Evolutionary conservation across 2,329 filamentous ascomycete species (phyloP).

Genomic region (Cucurbitaria berberidis): DNA sequence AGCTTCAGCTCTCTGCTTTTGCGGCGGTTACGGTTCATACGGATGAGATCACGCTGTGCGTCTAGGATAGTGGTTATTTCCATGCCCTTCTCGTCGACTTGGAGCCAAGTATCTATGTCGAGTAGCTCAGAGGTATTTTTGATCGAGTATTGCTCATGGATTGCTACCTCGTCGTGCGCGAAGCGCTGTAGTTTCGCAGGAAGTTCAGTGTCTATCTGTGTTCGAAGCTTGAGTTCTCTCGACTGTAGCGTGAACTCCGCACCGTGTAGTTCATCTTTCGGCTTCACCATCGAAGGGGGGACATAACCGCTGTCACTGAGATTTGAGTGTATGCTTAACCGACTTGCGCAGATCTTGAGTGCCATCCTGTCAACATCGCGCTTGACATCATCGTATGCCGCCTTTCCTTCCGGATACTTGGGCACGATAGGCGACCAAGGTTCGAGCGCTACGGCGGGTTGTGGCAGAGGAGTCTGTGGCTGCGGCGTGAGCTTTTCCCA

Average conservation of each 20-base stretch:
- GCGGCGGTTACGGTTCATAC: conserved; percentile 9
- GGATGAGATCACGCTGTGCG: conserved; percentile 17
- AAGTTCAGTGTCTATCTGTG: not conserved
- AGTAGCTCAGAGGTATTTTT: not conserved
- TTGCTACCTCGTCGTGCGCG: conserved; percentile 7
- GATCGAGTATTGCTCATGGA: conserved; percentile 9
- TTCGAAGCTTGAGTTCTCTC: not conserved
- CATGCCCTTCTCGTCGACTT: conserved; percentile 2
- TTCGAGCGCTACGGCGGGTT: not conserved
- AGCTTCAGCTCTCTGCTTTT: conserved; percentile 10
- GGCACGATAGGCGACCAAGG: conserved; percentile 3
- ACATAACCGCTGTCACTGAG: conserved; percentile 7
- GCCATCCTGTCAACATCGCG: conserved; percentile 4
- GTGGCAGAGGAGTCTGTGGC: not conserved
- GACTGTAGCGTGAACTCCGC: conserved; percentile 3
- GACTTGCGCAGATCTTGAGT: conserved; percentile 11
- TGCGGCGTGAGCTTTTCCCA: conserved; percentile 17
- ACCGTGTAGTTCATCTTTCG: conserved; percentile 5
- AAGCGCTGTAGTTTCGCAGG: not conserved
- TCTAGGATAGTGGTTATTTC: conserved; percentile 17
- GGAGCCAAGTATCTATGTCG: conserved; percentile 14
- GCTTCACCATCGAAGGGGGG: conserved; percentile 10
- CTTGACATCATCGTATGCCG: conserved; percentile 7
- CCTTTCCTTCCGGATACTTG: conserved; percentile 1
- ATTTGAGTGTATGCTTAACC: conserved; percentile 2